phyloP scores from a whole-genome alignment of 2,329 filamentous ascomycete genomes.

The Sporothrix sp. region DNA sequence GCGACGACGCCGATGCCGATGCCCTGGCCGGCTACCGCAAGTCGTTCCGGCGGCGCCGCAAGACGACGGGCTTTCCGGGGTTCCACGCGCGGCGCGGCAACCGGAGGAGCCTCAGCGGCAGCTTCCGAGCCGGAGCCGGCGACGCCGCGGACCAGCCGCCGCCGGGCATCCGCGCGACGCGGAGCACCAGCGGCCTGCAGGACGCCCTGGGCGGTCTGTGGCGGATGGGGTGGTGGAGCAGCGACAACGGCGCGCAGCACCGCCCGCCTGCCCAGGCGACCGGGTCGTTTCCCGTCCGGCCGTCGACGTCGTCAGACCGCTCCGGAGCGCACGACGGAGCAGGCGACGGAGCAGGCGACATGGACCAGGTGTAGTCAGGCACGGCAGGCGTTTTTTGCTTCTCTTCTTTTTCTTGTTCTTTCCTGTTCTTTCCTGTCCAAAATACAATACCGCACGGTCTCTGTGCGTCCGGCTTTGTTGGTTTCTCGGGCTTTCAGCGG shows the following conservation, averaged over 20 bases:
- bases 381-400: too few species aligned
- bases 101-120: conserved; percentile 23
- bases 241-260: neutral
- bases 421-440: too few species aligned
- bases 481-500: too few species aligned
- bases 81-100: conserved; percentile 44
- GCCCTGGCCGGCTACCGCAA: conserved; percentile 11
- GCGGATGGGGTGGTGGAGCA: conserved; percentile 46
- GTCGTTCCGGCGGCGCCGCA: conserved; percentile 37
- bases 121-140: neutral
- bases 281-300: neutral
- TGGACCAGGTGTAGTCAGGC: too few species aligned
- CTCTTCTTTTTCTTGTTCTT: too few species aligned
- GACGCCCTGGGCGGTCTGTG: conserved; percentile 43
- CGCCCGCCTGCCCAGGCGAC: neutral
- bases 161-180: neutral
- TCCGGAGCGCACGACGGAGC: too few species aligned
- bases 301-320: too few species aligned
- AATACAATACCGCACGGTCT: too few species aligned
- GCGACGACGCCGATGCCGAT: conserved; percentile 18
- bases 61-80: conserved; percentile 53
- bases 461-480: too few species aligned
- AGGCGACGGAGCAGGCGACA: too few species aligned
- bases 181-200: conserved; percentile 31
- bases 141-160: neutral